These are phyloP conservation scores for Aspergillus ochraceus DNA, from an alignment of 2,329 filamentous ascomycete species.

Conservation along the genomic window DNA sequence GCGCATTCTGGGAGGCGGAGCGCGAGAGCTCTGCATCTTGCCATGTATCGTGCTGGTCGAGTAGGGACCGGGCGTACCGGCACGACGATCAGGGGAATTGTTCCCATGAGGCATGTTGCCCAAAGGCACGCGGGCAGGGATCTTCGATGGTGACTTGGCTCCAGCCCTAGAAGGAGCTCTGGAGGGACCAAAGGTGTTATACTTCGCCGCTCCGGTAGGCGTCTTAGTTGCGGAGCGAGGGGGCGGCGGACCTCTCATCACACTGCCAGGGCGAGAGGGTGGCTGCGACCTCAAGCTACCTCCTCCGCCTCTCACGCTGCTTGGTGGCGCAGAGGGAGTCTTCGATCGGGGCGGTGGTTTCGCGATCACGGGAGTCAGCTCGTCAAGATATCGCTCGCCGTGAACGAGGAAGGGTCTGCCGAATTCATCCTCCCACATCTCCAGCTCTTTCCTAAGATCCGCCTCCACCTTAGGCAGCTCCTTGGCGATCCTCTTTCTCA, in stretches of 20 bases:
- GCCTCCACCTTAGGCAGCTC: conserved; percentile 88
- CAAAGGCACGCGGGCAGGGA: conserved; percentile 48
- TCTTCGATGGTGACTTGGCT: conserved; percentile 49
- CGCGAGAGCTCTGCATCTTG: conserved; percentile 51
- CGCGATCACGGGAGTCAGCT: conserved; percentile 65
- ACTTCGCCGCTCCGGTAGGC: conserved; percentile 44
- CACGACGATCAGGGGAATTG: conserved; percentile 77
- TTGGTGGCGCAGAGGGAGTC: conserved; percentile 41
- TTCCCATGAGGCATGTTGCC: conserved; percentile 52
- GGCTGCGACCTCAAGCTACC: conserved; percentile 26
- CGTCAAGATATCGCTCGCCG: conserved; percentile 85
- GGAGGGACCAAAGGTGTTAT: conserved; percentile 36
- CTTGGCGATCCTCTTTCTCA: conserved; percentile 95
- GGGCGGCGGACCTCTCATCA: conserved; percentile 40
- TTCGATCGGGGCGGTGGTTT: conserved; percentile 62
- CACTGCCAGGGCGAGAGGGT: conserved; percentile 30
- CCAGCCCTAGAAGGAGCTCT: conserved; percentile 27
- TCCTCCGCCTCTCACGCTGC: conserved; percentile 26
- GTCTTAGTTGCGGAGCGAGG: conserved; percentile 49
- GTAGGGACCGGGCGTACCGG: conserved; percentile 41
- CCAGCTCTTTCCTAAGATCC: conserved; percentile 79
- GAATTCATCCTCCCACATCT: conserved; percentile 90
- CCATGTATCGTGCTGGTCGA: conserved; percentile 47
- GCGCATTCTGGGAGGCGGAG: conserved; percentile 89
- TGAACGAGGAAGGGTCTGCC: conserved; percentile 90